A percentile compares a stretch with the other conserved stretches of the same genome.
phyloP scores from a whole-genome alignment of 345 rosid genomes.

The Acer saccharum region DNA sequence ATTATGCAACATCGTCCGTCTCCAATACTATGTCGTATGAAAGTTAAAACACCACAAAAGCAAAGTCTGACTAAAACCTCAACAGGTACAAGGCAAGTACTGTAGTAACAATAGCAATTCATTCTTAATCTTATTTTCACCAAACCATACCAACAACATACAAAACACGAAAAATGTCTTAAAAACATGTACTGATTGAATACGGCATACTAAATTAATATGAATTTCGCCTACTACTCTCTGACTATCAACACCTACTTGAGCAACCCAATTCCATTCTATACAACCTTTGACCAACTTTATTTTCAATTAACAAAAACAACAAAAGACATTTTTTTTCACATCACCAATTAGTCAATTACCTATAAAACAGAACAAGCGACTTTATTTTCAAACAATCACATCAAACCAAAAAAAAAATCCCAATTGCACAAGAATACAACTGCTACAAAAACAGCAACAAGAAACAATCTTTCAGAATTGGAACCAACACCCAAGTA shows the following conservation, averaged over 20 bases:
- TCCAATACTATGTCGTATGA: background rate
- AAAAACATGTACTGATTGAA: background rate
- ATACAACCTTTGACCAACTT: background rate
- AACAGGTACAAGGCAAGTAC: background rate
- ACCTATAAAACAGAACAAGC: background rate
- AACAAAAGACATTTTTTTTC: too few species aligned
- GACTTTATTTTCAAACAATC: background rate
- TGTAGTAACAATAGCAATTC: background rate
- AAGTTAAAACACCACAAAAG: background rate
- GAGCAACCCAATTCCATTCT: background rate
- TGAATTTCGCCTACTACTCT: too few species aligned
- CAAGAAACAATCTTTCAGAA: conserved; percentile 19
- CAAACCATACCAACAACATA: background rate
- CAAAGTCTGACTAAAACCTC: background rate
- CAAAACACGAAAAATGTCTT: background rate
- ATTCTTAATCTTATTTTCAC: background rate
- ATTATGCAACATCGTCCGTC: background rate
- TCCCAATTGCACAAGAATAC: background rate
- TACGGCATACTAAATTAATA: too few species aligned
- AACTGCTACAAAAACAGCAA: background rate
- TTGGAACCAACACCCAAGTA: conserved; percentile 67
- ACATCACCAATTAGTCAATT: too few species aligned
- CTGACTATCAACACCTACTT: background rate
- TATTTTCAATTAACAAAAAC: too few species aligned
- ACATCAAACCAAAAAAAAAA: background rate